These are phyloP conservation scores for Prunus padus DNA, from an alignment of 306 rosid genomes.

Conservation along the genomic window DNA sequence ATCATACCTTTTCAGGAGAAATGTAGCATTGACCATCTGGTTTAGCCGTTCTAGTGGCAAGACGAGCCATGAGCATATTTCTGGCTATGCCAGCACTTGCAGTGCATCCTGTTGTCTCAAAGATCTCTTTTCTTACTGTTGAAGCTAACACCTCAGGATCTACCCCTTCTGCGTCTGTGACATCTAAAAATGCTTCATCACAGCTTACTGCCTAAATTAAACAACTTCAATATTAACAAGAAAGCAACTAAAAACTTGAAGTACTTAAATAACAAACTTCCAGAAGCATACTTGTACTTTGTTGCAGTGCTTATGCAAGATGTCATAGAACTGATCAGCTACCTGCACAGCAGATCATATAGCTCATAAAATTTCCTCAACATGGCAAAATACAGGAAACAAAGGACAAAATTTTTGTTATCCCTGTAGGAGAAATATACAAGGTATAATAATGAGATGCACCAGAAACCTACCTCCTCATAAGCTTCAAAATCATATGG, in stretches of 20 bases:
- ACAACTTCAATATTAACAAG: constrained; percentile 18
- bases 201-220: constrained; percentile 89
- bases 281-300: constrained; percentile 78
- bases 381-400: neutral
- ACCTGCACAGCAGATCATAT: constrained; percentile 55
- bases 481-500: constrained; percentile 94
- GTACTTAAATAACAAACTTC: constrained; percentile 23
- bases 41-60: constrained; percentile 93
- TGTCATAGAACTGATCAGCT: constrained; percentile 81
- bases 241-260: constrained; percentile 9
- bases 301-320: constrained; percentile 72
- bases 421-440: constrained; percentile 16
- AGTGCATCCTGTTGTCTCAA: constrained; percentile 73
- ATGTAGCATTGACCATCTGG: constrained; percentile 89
- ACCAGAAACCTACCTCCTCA: constrained; percentile 59
- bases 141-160: constrained; percentile 74
- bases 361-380: neutral
- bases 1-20: constrained; percentile 59
- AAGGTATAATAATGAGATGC: neutral
- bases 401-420: neutral
- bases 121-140: constrained; percentile 69
- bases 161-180: constrained; percentile 49
- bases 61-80: constrained; percentile 94
- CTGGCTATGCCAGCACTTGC: constrained; percentile 88
- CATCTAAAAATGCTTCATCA: constrained; percentile 90